These are phyloP conservation scores for Botrytis tulipae DNA, from an alignment of 2,329 filamentous ascomycete species.

Conservation along the genomic window DNA sequence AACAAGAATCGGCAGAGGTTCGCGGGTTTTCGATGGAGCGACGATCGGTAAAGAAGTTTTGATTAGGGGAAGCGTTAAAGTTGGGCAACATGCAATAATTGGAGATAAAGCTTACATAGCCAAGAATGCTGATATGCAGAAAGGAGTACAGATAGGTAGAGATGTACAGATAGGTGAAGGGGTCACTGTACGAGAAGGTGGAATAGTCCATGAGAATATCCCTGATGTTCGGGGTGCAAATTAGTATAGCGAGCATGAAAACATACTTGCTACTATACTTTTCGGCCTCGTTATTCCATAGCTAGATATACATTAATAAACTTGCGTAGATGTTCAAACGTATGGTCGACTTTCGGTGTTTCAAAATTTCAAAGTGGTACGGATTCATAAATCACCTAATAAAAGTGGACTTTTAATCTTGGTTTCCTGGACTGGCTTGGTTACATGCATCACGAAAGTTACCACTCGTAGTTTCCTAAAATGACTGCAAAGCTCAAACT, in stretches of 20 bases:
- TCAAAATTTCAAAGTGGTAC: rapidly evolving
- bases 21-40: neutral
- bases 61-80: rapidly evolving
- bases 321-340: neutral
- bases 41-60: rapidly evolving
- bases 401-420: neutral
- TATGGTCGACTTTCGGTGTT: neutral
- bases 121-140: neutral
- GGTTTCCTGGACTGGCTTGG: neutral
- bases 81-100: neutral
- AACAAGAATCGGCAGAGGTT: neutral
- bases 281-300: neutral
- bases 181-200: neutral
- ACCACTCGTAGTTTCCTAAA: neutral
- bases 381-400: neutral
- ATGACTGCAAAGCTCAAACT: neutral
- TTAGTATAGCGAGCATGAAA: neutral
- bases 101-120: neutral
- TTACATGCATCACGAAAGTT: neutral
- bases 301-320: no score
- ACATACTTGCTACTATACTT: neutral
- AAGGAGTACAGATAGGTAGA: neutral
- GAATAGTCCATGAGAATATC: rapidly evolving
- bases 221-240: neutral
- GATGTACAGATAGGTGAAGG: neutral